phyloP scores from a whole-genome alignment of 306 rosid species.

The Dryas drummondii region DNA sequence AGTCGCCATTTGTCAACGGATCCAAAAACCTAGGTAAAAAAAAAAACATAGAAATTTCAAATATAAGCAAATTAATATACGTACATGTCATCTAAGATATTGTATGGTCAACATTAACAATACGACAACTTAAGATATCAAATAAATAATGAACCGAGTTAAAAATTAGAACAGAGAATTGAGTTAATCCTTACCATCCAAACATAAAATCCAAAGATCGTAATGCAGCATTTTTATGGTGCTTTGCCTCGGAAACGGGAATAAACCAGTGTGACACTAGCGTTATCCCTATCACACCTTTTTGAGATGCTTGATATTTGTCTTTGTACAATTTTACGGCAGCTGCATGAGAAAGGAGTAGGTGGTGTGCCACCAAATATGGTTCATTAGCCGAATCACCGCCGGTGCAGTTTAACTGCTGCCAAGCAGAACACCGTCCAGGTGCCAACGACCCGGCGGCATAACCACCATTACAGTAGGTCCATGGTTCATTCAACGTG shows the following conservation, averaged over 20 bases:
- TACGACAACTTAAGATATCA: too few species aligned
- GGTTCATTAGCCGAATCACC: conserved; percentile 74
- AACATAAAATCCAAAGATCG: conserved; percentile 61
- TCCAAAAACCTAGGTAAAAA: conserved; percentile 47
- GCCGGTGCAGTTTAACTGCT: conserved; percentile 50
- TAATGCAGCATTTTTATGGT: conserved; percentile 35
- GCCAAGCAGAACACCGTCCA: conserved; percentile 61
- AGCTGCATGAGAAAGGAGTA: conserved; percentile 62
- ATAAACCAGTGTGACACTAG: conserved; percentile 44
- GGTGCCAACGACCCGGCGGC: conserved; percentile 51
- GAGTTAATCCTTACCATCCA: conserved; percentile 45
- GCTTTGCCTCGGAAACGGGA: conserved; percentile 32
- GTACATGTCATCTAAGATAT: too few species aligned
- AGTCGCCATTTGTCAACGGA: conserved; percentile 56
- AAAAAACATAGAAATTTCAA: neutral
- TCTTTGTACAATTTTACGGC: conserved; percentile 46
- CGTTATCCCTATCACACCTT: conserved; percentile 64
- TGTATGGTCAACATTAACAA: too few species aligned
- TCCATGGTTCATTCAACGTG: conserved; percentile 64
- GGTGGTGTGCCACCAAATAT: conserved; percentile 53
- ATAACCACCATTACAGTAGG: conserved; percentile 40
- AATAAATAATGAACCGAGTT: too few species aligned
- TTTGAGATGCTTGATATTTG: conserved; percentile 65
- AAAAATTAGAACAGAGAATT: too few species aligned
- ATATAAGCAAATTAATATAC: neutral